Evolutionary conservation across 305 asterid species (phyloP), one percentile per base, ranked within the genome.

Genomic region (Fraxinus latifolia): DNA sequence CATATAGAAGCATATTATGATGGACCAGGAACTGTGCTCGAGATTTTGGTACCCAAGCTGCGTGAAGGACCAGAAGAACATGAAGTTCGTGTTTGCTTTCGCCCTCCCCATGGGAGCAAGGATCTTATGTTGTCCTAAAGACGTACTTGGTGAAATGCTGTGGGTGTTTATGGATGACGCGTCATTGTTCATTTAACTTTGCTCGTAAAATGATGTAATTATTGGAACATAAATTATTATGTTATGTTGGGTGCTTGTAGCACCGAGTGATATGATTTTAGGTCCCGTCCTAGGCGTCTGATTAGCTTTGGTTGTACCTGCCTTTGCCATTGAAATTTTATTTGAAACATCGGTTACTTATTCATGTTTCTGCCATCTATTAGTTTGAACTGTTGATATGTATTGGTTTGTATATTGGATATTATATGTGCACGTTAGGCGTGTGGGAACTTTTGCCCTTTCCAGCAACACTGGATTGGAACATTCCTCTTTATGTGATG

Each of bases 41-140:
- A 95, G 93, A 92, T 95, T 80, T 32, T 93, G 89, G 98, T 93
- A 86, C 98, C 98, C 5, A 95, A 95, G 73, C 89, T 90, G 8
- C 90, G 85, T 0, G 95, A 83, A 62, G 97, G 94, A 2, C 92
- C 93, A 1, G 98, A 93, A 85, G 98, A 95, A 82, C 98, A 95
- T 37, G 98, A 95, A 77, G 98, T 95, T 76, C 97, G 89, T 0
- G 96, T 95, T 4, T 90, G 96, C 83, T 93, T 95, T 75, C 96
- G 95, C 29, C 97, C 97, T 72, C 95, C 88, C 81, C 91, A 87
- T 23, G 92, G 84, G 1, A 90, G 88, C 47, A 90, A 89, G 67
- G 93, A 92, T 84, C 92, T 90, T 47, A 90, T 82, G 94, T 87
- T 90, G 89, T 86, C 93, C 80, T 93, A 86, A 89, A 86, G 78